Percentiles rank a stretch among this genome's conserved stretches.
Conservation (phyloP, 805 yeast genomes). For the Zygosaccharomyces bailii region DNA sequence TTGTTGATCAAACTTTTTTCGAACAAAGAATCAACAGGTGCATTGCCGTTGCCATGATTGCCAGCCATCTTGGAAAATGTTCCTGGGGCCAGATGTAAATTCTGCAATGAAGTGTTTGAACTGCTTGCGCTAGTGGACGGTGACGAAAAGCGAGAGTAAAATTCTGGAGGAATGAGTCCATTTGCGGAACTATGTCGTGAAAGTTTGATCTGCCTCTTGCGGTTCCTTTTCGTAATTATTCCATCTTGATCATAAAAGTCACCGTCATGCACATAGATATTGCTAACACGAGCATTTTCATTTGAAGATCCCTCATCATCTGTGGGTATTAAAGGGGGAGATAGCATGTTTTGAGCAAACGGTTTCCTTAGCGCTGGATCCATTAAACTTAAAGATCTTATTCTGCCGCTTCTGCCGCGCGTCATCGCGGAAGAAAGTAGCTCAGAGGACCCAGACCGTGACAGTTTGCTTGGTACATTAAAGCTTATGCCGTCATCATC, state of each 20-base stretch:
- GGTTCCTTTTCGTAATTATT: constrained; percentile 6
- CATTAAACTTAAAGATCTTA: constrained; percentile 36
- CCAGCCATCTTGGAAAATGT: constrained; percentile 25
- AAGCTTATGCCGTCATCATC: constrained; percentile 39
- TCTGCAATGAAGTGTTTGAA: constrained; percentile 29
- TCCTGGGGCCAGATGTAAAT: constrained; percentile 23
- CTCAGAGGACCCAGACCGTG: constrained; percentile 27
- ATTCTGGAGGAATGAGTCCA: constrained; percentile 37
- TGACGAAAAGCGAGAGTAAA: constrained; percentile 34
- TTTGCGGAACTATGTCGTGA: constrained; percentile 19
- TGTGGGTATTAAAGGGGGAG: constrained; percentile 14
- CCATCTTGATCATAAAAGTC: constrained; percentile 23
- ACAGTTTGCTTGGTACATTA: constrained; percentile 36
- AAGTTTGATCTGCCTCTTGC: constrained; percentile 13
- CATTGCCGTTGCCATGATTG: constrained; percentile 6
- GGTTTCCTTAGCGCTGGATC: constrained; percentile 31
- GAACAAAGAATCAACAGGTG: constrained; percentile 17
- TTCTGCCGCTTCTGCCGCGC: constrained; percentile 23
- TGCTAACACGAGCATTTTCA: constrained; percentile 21
- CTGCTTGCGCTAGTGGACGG: constrained; percentile 34
- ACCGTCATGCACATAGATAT: constrained; percentile 37
- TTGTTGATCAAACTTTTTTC: constrained; percentile 29
- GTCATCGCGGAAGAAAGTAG: constrained; percentile 11
- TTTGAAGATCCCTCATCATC: constrained; percentile 19
- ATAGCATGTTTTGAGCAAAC: constrained; percentile 13